Evolutionary conservation across 768 basidiomycete species (phyloP).

Genomic region (Tulasnella sp.): DNA sequence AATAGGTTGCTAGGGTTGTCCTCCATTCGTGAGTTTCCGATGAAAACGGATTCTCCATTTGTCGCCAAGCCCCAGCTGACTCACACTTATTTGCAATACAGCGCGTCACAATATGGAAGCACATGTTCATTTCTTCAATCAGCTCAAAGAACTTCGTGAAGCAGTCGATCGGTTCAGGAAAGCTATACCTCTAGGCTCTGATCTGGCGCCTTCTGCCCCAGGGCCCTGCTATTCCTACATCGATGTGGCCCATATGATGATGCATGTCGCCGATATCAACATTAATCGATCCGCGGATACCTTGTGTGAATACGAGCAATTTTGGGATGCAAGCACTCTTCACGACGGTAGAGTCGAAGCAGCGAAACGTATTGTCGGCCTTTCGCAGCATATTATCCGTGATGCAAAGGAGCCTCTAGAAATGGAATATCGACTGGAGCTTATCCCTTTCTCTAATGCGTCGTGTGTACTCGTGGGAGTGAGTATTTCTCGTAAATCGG

Average conservation of each 20-base stretch:
- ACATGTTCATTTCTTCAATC: not conserved
- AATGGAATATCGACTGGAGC: too few species aligned
- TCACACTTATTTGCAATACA: not conserved
- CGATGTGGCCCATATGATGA: too few species aligned
- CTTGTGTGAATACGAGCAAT: too few species aligned
- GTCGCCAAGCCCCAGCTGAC: not conserved
- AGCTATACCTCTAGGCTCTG: too few species aligned
- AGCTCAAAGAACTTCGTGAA: not conserved
- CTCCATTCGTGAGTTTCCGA: not conserved
- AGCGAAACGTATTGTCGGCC: not conserved
- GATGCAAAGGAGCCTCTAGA: conserved; percentile 11
- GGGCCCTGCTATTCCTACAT: too few species aligned
- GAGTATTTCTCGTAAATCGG: not conserved
- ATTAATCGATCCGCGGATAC: too few species aligned
- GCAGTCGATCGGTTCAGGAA: conserved; percentile 6
- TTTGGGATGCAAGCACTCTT: too few species aligned
- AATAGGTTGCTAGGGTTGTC: conserved; percentile 6
- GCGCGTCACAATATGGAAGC: not conserved
- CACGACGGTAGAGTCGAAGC: not conserved
- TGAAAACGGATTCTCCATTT: not conserved
- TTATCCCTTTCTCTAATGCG: too few species aligned
- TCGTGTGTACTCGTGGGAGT: conserved; percentile 11
- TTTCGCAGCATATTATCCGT: not conserved
- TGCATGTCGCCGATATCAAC: too few species aligned
- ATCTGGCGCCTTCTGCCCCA: too few species aligned